Conservation (phyloP, 2,329 filamentous ascomycete genomes). For the Penicillium sp. region DNA sequence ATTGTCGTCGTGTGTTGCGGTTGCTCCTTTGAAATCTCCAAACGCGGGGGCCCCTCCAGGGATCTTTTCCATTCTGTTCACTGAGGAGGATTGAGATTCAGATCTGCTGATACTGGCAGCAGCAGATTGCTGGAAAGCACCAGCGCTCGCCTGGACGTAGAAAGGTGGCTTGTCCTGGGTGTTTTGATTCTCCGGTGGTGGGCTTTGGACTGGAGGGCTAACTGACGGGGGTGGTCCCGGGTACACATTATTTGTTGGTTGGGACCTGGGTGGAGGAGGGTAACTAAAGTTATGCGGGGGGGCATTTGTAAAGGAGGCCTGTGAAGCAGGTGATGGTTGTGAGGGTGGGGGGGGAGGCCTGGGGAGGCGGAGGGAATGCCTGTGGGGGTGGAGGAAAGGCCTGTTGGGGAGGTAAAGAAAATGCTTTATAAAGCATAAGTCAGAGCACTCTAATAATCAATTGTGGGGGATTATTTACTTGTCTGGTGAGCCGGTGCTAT, state of each 20-base stretch:
- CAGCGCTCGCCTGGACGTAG: slow-evolving; percentile 2
- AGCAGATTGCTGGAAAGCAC: slow-evolving; percentile 8
- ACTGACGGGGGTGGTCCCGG: not conserved
- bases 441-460: not conserved
- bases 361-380: not conserved
- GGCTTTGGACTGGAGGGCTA: not conserved
- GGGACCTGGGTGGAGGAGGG: not conserved
- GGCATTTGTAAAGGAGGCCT: not conserved
- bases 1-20: slow-evolving; percentile 69
- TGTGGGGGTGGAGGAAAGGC: not conserved
- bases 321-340: not conserved
- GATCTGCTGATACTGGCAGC: not conserved
- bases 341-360: not conserved
- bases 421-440: not conserved
- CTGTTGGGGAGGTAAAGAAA: not conserved
- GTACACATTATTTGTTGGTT: not conserved
- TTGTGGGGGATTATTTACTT: not conserved
- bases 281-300: not conserved
- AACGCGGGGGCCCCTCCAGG: slow-evolving; percentile 47
- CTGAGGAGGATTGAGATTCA: slow-evolving; percentile 13
- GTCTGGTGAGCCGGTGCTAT: not conserved
- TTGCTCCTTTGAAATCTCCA: slow-evolving; percentile 64
- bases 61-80: slow-evolving; percentile 23
- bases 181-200: not conserved
- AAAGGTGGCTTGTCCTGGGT: not conserved